These are phyloP conservation scores for Jatropha podagrica DNA, from an alignment of 441 rosid species.

Conservation along the genomic window DNA sequence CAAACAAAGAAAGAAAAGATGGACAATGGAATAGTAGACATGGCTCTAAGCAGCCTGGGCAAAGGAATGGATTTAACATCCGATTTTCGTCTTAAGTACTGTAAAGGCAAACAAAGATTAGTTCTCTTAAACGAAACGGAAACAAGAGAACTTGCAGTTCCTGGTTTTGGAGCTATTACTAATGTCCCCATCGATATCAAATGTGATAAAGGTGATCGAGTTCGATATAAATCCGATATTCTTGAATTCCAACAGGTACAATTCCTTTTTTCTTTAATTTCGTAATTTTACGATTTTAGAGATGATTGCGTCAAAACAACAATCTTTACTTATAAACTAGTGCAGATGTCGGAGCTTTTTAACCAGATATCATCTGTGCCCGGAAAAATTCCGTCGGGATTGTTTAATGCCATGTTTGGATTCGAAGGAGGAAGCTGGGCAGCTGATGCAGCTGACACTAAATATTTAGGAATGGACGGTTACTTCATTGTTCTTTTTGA, in stretches of 20 bases:
- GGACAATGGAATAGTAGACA: slow-evolving; percentile 40
- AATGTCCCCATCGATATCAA: slow-evolving; percentile 65
- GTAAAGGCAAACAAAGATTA: slow-evolving; percentile 69
- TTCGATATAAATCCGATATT: slow-evolving; percentile 74
- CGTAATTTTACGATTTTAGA: too few relatives aligned
- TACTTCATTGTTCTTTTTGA: slow-evolving; percentile 52
- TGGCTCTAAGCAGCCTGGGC: slow-evolving; percentile 68
- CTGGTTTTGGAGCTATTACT: slow-evolving; percentile 52
- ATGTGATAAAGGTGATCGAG: slow-evolving; percentile 84
- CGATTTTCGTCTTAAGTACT: slow-evolving; percentile 69
- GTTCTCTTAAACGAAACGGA: slow-evolving; percentile 55
- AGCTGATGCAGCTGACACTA: slow-evolving; percentile 62
- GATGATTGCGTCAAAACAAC: too few relatives aligned
- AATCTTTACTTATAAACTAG: neutral
- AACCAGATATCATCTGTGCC: slow-evolving; percentile 55
- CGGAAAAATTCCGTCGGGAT: slow-evolving; percentile 85
- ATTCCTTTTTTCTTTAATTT: neutral
- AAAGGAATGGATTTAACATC: slow-evolving; percentile 84
- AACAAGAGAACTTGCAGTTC: slow-evolving; percentile 48
- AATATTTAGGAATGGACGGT: slow-evolving; percentile 69
- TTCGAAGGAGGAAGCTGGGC: slow-evolving; percentile 73
- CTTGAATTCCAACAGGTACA: slow-evolving; percentile 75
- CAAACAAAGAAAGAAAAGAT: slow-evolving; percentile 17
- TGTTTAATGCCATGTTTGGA: slow-evolving; percentile 73
- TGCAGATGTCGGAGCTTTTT: slow-evolving; percentile 85